These are phyloP conservation scores for Aleurites moluccanus DNA, from an alignment of 441 rosid species.

Conservation along the genomic window DNA sequence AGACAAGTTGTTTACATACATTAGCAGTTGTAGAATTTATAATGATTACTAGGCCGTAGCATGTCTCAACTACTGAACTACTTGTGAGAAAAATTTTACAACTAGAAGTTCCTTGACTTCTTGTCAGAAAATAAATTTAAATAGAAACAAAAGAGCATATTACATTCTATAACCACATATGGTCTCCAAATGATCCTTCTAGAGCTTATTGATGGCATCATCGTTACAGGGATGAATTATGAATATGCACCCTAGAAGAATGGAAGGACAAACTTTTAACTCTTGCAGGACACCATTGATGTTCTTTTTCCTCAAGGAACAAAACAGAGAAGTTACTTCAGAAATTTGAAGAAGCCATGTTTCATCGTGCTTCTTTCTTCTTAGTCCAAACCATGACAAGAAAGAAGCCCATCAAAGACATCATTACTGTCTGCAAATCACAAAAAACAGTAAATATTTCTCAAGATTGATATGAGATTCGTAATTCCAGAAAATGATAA, in stretches of 20 bases:
- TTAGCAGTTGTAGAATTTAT: background rate
- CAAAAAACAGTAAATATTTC: slow-evolving; percentile 2
- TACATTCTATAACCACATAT: too few relatives aligned
- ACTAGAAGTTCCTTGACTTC: background rate
- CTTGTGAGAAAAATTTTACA: background rate
- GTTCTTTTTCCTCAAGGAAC: background rate
- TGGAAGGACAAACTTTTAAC: background rate
- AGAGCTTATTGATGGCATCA: background rate
- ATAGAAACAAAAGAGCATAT: background rate
- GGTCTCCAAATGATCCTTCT: background rate
- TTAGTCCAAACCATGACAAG: slow-evolving; percentile 74
- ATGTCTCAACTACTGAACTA: background rate
- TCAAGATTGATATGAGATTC: background rate
- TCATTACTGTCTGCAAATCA: slow-evolving; percentile 66
- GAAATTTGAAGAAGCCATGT: background rate
- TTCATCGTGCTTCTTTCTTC: slow-evolving; percentile 34
- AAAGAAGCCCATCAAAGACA: slow-evolving; percentile 83
- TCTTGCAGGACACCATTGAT: background rate
- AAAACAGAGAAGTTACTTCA: background rate
- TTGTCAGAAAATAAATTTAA: background rate
- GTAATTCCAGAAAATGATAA: background rate
- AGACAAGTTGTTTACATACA: background rate
- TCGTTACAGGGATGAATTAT: background rate
- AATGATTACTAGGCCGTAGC: background rate
- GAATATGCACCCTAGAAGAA: background rate